Base-by-base conservation (phyloP, 192 early-diverging fungal species). In the Pecoramyces ruminantium region DNA sequence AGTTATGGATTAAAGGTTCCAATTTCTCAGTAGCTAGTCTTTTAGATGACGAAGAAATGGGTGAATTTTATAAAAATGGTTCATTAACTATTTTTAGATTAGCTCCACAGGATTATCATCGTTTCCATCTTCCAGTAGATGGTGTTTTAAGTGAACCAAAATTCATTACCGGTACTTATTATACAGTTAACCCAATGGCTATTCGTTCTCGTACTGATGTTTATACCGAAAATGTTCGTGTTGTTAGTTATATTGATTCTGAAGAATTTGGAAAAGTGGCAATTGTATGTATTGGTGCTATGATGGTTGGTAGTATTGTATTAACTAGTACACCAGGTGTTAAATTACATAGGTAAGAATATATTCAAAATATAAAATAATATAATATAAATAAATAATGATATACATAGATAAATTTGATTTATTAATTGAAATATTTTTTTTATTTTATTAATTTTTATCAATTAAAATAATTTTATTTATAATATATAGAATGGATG, bases 141-240 rank as follows among this genome's bases (percentile, higher is more conserved):
- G 93, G 94, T 18, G 80, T 87, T 6, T 82, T 94, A 18, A 86
- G 86, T 28, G 83, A 88, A 30, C 86, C 87, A 13, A 86, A 85
- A 21, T 78, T 78, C 38, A 88, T 95, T 16, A 80, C 85, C 30
- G 93, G 94, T 0, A 85, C 89, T 13, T 95, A 93, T 83, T 95
- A 92, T 81, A 95, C 94, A 0, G 93, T 95, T 28, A 95, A 94
- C 84, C 93, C 93, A 2, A 94, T 95, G 92, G 92, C 93, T 15
- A 90, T 95, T 80, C 85, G 92, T 67, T 90, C 87, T n/a, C 25
- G 84, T 80, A 40, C 78, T 29, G 93, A 95, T 85, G 94, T 95
- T 28, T 95, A 91, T 80, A 91, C 92, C 2, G 93, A 94, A 79
- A 95, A 95, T 83, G 88, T 88, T 15, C 87, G 94, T 17, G 82